These are phyloP conservation scores for Pseudohalonectria lignicola DNA, from an alignment of 2,329 filamentous ascomycete species.

Conservation along the genomic window DNA sequence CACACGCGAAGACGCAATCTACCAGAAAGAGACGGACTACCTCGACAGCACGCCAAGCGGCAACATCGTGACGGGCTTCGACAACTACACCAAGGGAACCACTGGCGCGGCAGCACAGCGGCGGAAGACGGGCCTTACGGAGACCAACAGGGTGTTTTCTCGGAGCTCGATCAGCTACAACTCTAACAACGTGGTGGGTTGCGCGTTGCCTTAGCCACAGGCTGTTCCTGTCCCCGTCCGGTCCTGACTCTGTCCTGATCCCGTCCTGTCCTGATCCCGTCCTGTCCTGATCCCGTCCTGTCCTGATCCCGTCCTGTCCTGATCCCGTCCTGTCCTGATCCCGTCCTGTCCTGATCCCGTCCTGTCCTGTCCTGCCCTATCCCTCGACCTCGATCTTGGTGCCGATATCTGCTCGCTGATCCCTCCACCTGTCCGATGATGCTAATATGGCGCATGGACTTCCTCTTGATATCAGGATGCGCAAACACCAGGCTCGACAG, in stretches of 20 bases:
- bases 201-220: too few relatives aligned
- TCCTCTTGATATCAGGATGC: slow-evolving; percentile 10
- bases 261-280: background rate
- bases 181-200: slow-evolving; percentile 15
- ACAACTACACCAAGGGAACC: slow-evolving; percentile 91
- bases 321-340: too few relatives aligned
- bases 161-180: slow-evolving; percentile 53
- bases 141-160: slow-evolving; percentile 66
- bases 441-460: too few relatives aligned
- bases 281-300: too few relatives aligned
- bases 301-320: too few relatives aligned
- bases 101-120: slow-evolving; percentile 51
- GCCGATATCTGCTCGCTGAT: too few relatives aligned
- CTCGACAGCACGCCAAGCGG: slow-evolving; percentile 81
- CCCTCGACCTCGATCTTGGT: too few relatives aligned
- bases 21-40: slow-evolving; percentile 74
- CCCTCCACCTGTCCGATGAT: too few relatives aligned
- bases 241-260: background rate
- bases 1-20: slow-evolving; percentile 64
- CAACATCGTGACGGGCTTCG: slow-evolving; percentile 96
- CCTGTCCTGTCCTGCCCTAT: too few relatives aligned
- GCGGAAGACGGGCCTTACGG: slow-evolving; percentile 52
- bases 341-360: too few relatives aligned
- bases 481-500: slow-evolving; percentile 28
- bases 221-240: too few relatives aligned